Evolutionary conservation across 1,284 basidiomycete species (phyloP), one percentile per base, ranked within the genome.

Genomic region (Cryptococcus jaspeensis): DNA sequence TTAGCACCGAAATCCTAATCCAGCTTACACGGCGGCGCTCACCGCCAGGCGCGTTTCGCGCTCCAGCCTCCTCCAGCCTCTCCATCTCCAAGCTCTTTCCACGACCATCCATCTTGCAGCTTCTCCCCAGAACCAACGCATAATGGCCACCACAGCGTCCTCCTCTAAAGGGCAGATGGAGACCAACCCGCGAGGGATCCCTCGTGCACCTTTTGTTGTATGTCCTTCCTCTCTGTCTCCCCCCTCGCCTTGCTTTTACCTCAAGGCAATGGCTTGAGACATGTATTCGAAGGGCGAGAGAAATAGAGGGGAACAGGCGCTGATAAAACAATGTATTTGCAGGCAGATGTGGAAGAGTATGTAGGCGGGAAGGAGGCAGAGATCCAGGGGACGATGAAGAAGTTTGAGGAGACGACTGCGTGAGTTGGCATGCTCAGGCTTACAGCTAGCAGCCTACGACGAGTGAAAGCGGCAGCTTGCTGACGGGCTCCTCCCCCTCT

Each of bases 131-230:
- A 6, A 16, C 39, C 5, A 52, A 16, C 20, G 20, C 22, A 20
- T 37, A 35, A 66, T 67, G 63, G 58, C 63, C 1, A 58, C 64
- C 1, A 57, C 59, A 44, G 64, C 68, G 25, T 66, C 63, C 7
- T 60, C 62, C 18, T 66, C 67, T 9, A 66, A 61, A 46, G 56
- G 53, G 28, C 65, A 73, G 56, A 69, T 79, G 59, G 83, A 86
- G 70, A 85, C 86, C 69, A 97, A 95, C 69, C 86, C 92, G 1
- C 82, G 93, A 52, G 94, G 94, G 1, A 98, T 99, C 57, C 94
- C 94, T 13, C 87, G 88, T 74, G 94, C 95, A 4, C 90, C 92
- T 0, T 99, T 99, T 73, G 89, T 98, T 58, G 94, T 96, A 70
- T 69, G 89, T 84, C 3, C 13, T 7, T 35, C 15, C 15, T n/a